Conservation (phyloP, 306 rosid genomes). For the apple (Malus domestica) region DNA sequence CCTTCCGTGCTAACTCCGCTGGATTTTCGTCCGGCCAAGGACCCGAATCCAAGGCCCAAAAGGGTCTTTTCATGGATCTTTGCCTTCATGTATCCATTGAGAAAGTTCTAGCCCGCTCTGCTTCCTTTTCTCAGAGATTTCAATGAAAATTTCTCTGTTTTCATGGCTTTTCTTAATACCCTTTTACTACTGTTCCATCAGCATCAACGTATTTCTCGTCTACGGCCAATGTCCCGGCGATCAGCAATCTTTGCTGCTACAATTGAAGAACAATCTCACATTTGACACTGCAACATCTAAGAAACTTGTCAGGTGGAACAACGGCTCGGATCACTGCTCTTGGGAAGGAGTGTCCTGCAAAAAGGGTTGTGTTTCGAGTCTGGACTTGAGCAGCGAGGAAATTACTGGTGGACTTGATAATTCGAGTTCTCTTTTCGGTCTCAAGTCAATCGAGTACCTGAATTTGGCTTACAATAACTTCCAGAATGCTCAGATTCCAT, state of each 20-base stretch:
- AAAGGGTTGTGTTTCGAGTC: conserved; percentile 9
- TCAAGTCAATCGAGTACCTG: conserved; percentile 9
- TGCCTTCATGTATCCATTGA: background rate
- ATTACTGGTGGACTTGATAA: conserved; percentile 7
- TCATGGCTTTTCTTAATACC: conserved; percentile 19
- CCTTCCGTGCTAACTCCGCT: background rate
- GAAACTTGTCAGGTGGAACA: conserved; percentile 31
- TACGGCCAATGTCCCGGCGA: background rate
- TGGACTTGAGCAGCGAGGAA: background rate
- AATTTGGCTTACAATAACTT: conserved; percentile 22
- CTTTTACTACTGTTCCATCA: background rate
- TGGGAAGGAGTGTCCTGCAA: conserved; percentile 50
- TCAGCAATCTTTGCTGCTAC: conserved; percentile 33
- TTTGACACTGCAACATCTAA: background rate
- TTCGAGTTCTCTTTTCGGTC: conserved; percentile 27
- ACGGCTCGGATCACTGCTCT: conserved; percentile 21
- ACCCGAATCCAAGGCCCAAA: background rate
- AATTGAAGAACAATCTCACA: conserved; percentile 30
- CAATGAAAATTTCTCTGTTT: conserved; percentile 25
- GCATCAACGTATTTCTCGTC: background rate
- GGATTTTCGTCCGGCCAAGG: background rate
- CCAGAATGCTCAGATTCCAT: conserved; percentile 14
- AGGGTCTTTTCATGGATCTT: background rate
- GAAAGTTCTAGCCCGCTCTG: background rate
- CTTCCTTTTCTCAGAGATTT: background rate